Base-by-base conservation (phyloP, 106 monocot genomes). In the Acanthochlamys bracteata region DNA sequence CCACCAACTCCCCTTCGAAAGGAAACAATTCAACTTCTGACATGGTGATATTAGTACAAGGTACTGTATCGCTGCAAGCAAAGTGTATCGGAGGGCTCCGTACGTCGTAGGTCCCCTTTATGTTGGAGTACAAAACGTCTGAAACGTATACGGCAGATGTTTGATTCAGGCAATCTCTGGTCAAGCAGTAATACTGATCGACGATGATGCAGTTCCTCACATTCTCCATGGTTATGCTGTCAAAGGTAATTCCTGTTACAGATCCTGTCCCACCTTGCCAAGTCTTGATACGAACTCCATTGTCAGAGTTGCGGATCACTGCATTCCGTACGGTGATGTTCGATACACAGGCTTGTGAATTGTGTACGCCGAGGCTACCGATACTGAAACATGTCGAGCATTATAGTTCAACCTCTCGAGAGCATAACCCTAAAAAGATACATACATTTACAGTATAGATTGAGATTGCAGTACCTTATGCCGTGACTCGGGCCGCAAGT, bases 141-240 rank as follows among this genome's bases (percentile, higher is more conserved):
- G 26, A 33, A 0, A 66, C 66, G 24, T 53, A 66, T 3, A 66
- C 66, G 0, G 66, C 66, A 14, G 65, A 49, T 1, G 65, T 49
- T 24, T 65, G 65, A 25, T 65, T 65, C 47, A 24, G 9, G 47
- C 65, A 65, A 16, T 51, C 65, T 25, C 51, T 65, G 4, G 65
- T 65, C 24, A 65, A 13, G 47, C 65, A 65, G 24, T 65, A 65
- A 16, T 65, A 65, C 14, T 65, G 65, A 23, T 65, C 65, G 8
- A 65, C 24, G 47, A 25, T 65, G 45, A 65, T 65, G 65, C 65
- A 65, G 49, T 65, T 65, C 65, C 65, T 65, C 47, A 65, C 65
- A 65, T 65, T 65, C 49, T 65, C 65, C 65, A 65, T 65, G 24
- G 16, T 24, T 12, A 65, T 51, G 23, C 3, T 51, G 49, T 65